Percentiles rank a stretch among this genome's conserved stretches.
These are phyloP conservation scores for Solanum corneliomulleri DNA, from an alignment of 257 asterid genomes.

Conservation along the genomic window DNA sequence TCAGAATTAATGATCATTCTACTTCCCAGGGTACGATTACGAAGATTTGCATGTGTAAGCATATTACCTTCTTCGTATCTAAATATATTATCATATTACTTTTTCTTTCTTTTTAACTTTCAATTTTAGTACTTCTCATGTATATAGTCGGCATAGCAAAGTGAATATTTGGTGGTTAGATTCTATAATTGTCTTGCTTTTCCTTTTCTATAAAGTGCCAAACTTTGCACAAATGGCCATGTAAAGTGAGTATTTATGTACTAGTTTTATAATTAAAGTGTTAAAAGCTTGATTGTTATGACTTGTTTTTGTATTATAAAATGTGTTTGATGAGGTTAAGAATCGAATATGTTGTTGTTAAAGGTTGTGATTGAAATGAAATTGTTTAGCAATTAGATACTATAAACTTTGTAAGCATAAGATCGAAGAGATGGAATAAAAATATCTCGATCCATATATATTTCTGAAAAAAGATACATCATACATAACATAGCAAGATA, in stretches of 20 bases:
- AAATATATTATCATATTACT: background rate
- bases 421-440: background rate
- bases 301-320: background rate
- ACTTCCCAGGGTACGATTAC: background rate
- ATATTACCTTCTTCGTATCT: fast-evolving
- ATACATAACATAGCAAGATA: too few relatives aligned
- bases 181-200: background rate
- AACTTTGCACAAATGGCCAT: background rate
- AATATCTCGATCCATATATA: background rate
- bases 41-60: background rate
- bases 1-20: background rate
- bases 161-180: background rate
- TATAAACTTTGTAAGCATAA: background rate
- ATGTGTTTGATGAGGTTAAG: background rate
- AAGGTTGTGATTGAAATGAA: background rate
- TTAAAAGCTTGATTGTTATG: background rate
- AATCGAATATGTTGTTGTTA: background rate
- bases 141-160: background rate
- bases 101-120: background rate
- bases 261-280: background rate
- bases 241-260: background rate
- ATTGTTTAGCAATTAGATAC: background rate
- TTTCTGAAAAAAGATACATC: too few relatives aligned
- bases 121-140: background rate
- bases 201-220: background rate